Base-by-base conservation (phyloP, 2,329 filamentous ascomycete species). In the Penicillium sclerotiorum region DNA sequence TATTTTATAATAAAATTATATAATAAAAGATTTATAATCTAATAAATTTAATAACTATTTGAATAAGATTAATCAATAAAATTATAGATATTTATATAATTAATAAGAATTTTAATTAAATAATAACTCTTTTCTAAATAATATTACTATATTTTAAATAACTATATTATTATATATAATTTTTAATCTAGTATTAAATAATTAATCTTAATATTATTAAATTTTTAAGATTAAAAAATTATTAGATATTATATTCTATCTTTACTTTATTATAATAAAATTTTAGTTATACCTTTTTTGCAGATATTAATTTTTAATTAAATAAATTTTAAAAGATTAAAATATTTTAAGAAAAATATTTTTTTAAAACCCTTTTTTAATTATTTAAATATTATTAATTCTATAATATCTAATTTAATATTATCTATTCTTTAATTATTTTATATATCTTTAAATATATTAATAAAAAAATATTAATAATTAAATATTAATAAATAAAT, bases 371-470 rank as follows among this genome's bases (percentile, higher is more conserved):
- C 45, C 23, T 28, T 45, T 12, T 22, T 52, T 49, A 52, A 18
- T 15, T 45, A 50, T 47, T 23, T 44, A 42, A 50, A 42, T 32
- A 44, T 36, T 47, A 28, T 46, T 40, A 28, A 33, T 45, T 15
- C 50, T 43, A 37, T 44, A 37, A 44, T 53, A 51, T 22, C 32
- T 11, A 23, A 20, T 23, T 1, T 39, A 20, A 39, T 5, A 5
- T 20, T 7, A 15, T 20, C 32, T 35, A 35, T 35, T 38, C 20
- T 38, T 18, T 38, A 22, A 38, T 21, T 38, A 9, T 20, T 7
- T 38, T 22, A 38, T 48, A 47, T 49, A 35, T 38, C 13, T 20
- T 44, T 28, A 27, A 47, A 20, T 33, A 37, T 44, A 27, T 25
- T 36, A 30, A 27, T 49, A 35, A 33, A 20, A 47, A 15, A 33